These are phyloP conservation scores for Ogataea glucozyma DNA, from an alignment of 805 yeast genomes.

Conservation along the genomic window DNA sequence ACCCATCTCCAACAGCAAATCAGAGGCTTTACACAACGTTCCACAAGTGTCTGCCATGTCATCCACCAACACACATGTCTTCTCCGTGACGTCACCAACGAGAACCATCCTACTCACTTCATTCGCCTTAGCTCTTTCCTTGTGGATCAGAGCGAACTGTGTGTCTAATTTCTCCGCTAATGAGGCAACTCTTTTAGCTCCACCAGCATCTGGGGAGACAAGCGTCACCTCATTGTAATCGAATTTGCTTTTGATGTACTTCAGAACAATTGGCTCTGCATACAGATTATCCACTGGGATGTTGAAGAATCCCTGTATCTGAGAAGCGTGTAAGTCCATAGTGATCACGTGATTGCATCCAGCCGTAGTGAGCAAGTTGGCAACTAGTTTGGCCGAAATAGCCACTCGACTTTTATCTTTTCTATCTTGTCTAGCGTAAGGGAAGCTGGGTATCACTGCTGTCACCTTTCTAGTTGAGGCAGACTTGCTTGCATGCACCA, in stretches of 20 bases:
- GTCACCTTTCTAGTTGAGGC: conserved; percentile 94
- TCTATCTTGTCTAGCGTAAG: conserved; percentile 96
- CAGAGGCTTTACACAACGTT: conserved; percentile 92
- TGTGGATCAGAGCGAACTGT: conserved; percentile 93
- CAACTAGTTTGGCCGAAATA: conserved; percentile 91
- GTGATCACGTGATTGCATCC: conserved; percentile 96
- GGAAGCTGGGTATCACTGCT: conserved; percentile 93
- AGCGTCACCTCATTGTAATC: conserved; percentile 63
- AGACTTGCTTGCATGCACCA: conserved; percentile 93
- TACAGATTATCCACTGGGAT: conserved; percentile 95
- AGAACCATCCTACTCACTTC: conserved; percentile 94
- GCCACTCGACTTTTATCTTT: conserved; percentile 97
- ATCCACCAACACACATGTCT: conserved; percentile 83
- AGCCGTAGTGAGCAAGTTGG: conserved; percentile 87
- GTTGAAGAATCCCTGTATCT: conserved; percentile 94
- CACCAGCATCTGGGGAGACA: conserved; percentile 98
- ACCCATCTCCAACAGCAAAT: conserved; percentile 73
- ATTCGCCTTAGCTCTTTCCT: conserved; percentile 92
- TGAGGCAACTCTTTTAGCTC: conserved; percentile 95
- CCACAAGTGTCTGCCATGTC: conserved; percentile 99
- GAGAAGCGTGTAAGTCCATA: conserved; percentile 96
- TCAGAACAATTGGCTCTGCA: conserved; percentile 88
- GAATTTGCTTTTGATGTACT: conserved; percentile 71
- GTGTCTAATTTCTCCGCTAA: conserved; percentile 90
- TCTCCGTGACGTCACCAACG: conserved; percentile 89